These are phyloP conservation scores for Lachnellula hyalina DNA, from an alignment of 2,329 filamentous ascomycete species.

Conservation along the genomic window DNA sequence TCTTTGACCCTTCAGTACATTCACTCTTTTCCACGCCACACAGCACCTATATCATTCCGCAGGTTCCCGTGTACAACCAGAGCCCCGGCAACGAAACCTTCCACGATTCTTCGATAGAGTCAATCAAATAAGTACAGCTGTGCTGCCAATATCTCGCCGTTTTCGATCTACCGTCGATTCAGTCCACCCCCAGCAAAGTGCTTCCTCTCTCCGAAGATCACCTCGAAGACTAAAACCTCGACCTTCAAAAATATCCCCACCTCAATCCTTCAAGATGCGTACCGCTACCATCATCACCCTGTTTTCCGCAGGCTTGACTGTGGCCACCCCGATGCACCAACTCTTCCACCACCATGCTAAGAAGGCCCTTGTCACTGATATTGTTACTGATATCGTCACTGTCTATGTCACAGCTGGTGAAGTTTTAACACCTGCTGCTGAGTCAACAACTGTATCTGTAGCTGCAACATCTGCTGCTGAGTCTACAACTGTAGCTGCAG, in stretches of 20 bases:
- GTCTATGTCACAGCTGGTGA: constrained; percentile 34
- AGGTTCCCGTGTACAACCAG: no score
- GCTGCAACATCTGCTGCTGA: no score
- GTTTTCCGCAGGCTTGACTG: constrained; percentile 32
- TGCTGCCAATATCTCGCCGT: constrained; percentile 23
- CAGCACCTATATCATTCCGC: no score
- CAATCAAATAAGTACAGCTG: constrained; percentile 25
- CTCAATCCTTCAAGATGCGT: constrained; percentile 35
- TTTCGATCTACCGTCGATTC: constrained; percentile 8
- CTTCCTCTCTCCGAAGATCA: constrained; percentile 21
- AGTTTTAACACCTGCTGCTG: no score
- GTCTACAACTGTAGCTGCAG: no score
- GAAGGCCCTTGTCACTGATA: constrained; percentile 22
- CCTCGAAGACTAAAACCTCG: not conserved
- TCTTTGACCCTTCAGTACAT: not conserved
- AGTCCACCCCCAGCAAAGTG: constrained; percentile 7
- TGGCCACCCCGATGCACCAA: constrained; percentile 32
- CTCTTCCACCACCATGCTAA: constrained; percentile 27
- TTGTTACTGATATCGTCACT: constrained; percentile 32
- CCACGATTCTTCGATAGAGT: constrained; percentile 24
- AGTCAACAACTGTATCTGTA: no score
- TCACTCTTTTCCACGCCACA: not conserved
- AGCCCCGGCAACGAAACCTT: not conserved
- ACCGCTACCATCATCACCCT: constrained; percentile 34
- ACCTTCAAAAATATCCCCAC: constrained; percentile 1